Evolutionary conservation across 208 protist species (phyloP).

Genomic region (Paratrypanosoma confusum): DNA sequence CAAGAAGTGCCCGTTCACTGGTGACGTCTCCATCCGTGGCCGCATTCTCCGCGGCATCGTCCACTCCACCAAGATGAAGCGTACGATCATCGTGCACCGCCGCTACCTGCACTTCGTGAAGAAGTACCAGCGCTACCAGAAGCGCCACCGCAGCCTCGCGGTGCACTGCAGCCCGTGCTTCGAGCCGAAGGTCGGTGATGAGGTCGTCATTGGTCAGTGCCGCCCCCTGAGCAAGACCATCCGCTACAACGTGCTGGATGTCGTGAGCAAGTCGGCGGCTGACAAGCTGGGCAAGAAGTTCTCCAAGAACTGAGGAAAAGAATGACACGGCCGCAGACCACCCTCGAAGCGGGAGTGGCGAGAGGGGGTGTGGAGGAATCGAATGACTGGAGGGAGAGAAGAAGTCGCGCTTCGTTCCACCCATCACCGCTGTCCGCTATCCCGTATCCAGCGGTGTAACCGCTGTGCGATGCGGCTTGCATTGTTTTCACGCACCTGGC

Average conservation of each 20-base stretch:
- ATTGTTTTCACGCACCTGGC: too few species aligned
- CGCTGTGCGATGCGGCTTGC: too few species aligned
- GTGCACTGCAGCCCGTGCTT: conserved; percentile 99
- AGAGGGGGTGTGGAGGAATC: too few species aligned
- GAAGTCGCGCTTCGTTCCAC: too few species aligned
- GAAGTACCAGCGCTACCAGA: conserved; percentile 99
- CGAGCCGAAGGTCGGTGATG: conserved; percentile 97
- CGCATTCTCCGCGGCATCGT: conserved; percentile 98
- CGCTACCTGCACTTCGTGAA: conserved; percentile 99
- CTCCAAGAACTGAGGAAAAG: conserved; percentile 55
- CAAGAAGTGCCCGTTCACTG: conserved; percentile 99
- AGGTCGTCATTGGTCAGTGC: conserved; percentile 99
- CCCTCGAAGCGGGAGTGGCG: too few species aligned
- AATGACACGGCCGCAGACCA: too few species aligned
- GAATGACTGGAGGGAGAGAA: too few species aligned
- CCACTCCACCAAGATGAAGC: conserved; percentile 98
- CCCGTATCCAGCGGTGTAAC: too few species aligned
- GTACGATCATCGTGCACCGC: conserved; percentile 97
- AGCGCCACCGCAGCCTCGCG: conserved; percentile 98
- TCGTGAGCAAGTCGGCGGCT: conserved; percentile 78
- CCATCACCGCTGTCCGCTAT: too few species aligned
- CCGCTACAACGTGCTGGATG: conserved; percentile 99
- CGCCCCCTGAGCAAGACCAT: conserved; percentile 99
- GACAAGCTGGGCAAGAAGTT: conserved; percentile 84
- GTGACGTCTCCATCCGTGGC: conserved; percentile 99